Conservation (phyloP, 441 rosid species). For the Arabidopsis lyrata region DNA sequence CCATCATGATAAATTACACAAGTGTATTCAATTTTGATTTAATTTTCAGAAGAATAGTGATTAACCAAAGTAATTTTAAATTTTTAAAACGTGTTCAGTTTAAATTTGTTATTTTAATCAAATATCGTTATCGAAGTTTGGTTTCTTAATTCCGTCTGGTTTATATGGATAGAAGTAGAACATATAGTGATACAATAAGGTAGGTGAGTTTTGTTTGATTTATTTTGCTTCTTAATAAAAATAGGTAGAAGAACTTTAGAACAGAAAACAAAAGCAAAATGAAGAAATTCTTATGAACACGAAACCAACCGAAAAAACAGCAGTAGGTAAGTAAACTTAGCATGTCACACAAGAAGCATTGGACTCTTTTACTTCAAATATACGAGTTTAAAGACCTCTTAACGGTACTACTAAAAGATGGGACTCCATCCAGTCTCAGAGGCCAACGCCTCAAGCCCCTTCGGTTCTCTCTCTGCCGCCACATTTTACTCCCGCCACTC, state of each 20-base stretch:
- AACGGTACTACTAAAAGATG: conserved; percentile 44
- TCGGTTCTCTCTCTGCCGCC: conserved; percentile 57
- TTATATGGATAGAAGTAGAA: neutral
- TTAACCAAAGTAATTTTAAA: neutral
- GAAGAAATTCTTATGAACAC: neutral
- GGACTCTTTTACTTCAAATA: conserved; percentile 23
- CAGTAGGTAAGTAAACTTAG: conserved; percentile 6
- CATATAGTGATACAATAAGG: neutral
- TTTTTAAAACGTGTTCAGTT: neutral
- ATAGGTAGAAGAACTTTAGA: neutral
- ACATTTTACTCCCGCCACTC: conserved; percentile 74
- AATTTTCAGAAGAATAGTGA: conserved; percentile 1
- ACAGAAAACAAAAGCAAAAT: neutral
- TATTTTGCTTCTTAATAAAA: neutral
- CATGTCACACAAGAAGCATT: conserved; percentile 44
- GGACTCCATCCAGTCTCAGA: conserved; percentile 59
- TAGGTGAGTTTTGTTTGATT: conserved; percentile 20
- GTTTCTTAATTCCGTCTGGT: neutral
- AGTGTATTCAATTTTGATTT: neutral
- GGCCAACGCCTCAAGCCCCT: conserved; percentile 55
- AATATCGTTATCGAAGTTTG: neutral
- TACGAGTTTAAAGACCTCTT: conserved; percentile 22
- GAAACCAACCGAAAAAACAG: conserved; percentile 34
- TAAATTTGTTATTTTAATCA: neutral
- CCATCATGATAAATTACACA: neutral